Evolutionary conservation across 2,329 filamentous ascomycete species (phyloP).

Genomic region (Xylaria sp.): DNA sequence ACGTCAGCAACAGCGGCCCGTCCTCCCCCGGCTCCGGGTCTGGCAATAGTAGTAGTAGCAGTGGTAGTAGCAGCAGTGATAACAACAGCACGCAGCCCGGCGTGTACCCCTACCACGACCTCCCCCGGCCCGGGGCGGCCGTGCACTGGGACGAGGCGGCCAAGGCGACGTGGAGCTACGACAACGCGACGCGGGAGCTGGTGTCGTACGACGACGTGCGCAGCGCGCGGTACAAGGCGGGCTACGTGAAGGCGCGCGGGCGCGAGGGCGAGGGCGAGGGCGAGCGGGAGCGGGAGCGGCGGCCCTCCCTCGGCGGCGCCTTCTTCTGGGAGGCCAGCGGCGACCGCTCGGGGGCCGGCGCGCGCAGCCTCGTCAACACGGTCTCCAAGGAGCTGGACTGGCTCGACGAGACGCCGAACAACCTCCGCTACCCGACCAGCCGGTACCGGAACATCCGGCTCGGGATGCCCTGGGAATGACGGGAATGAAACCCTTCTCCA

Average conservation of each 20-base stretch:
- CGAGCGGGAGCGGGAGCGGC: too few species aligned
- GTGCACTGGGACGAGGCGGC: constrained; percentile 60
- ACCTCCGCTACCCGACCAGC: constrained; percentile 58
- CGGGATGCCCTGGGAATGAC: constrained; percentile 35
- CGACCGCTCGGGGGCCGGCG: constrained; percentile 57
- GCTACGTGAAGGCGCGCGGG: constrained; percentile 61
- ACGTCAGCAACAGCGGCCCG: constrained; percentile 60
- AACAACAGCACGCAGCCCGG: constrained; percentile 59
- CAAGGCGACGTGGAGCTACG: constrained; percentile 73
- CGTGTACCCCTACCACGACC: constrained; percentile 71
- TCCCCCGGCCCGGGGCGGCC: constrained; percentile 63
- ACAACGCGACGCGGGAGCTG: constrained; percentile 60
- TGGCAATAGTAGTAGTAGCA: too few species aligned
- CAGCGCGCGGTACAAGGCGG: constrained; percentile 62
- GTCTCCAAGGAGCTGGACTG: constrained; percentile 50
- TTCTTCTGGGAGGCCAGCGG: constrained; percentile 86
- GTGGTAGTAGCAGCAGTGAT: too few species aligned
- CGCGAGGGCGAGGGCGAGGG: too few species aligned
- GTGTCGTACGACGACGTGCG: constrained; percentile 69
- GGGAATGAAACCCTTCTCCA: background rate
- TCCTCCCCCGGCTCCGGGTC: constrained; percentile 62
- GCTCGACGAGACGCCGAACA: constrained; percentile 55
- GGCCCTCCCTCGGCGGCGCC: constrained; percentile 72
- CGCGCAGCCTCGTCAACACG: constrained; percentile 60
- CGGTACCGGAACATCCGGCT: constrained; percentile 60